Base-by-base conservation (phyloP, 2,329 filamentous ascomycete genomes). In the Leptosphaerulina australis region DNA sequence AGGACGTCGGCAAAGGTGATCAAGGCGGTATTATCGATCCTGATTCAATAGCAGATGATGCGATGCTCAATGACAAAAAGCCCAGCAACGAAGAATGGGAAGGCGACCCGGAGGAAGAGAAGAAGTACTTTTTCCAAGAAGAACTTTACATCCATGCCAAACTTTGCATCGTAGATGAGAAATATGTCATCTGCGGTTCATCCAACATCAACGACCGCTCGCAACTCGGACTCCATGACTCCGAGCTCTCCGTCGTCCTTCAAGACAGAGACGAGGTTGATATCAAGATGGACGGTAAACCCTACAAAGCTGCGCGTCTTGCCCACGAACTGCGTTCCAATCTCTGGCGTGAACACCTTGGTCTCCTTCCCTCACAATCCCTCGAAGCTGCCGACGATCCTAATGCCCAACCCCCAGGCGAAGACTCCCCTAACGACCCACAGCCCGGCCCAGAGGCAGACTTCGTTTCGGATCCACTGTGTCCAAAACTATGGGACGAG, bases 141-240 rank as follows among this genome's bases (percentile, higher is more conserved):
- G 93, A 99, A 72, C 82, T 97, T 2, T 99, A 99, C 70, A 87
- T 97, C 37, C 94, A 99, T 71, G 88, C 86, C 21, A 99, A 97
- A 76, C 81, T 97, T 44, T 81, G 94, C 59, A 93, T 97, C 60
- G 88, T 88, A 1, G 92, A 97, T 68, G 93, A 97, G 71, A 85
- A 86, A 44, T 82, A 91, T 37, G 91, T 89, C 1, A 84, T 97
- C 44, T 94, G 91, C 68, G 91, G 91, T 14, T 91, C 87, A 20
- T 90, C 89, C 57, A 97, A 97, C 73, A 81, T 97, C 63, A 97
- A 97, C 71, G 93, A 97, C 69, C 87, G 93, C 46, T 85, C 90
- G 40, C 92, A 96, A 73, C 77, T 94, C 4, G 93, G 93, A 11
- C 84, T 87, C 61, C 93, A 96, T 72, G 93, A 97, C 72, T 94